Evolutionary conservation across 2,329 filamentous ascomycete genomes (phyloP).

Genomic region (Ophiostoma piceae): DNA sequence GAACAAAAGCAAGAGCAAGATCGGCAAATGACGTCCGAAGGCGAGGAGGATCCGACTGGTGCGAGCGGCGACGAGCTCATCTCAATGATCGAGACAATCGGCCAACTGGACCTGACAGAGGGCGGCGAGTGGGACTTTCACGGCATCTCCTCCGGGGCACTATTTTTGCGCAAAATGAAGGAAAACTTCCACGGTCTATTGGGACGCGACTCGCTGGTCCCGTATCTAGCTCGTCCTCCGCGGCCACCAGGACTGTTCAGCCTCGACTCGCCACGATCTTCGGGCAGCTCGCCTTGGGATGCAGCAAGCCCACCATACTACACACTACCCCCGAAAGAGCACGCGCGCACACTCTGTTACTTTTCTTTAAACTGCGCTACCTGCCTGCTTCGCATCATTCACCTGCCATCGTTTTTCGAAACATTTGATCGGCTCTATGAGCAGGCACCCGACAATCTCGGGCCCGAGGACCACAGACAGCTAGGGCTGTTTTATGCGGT

Average conservation of each 20-base stretch:
- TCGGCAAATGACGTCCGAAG: neutral
- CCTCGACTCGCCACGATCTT: slow-evolving; percentile 65
- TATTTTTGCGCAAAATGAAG: slow-evolving; percentile 81
- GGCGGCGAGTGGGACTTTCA: slow-evolving; percentile 92
- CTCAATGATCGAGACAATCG: slow-evolving; percentile 92
- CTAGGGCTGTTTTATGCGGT: slow-evolving; percentile 66
- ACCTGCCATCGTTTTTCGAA: slow-evolving; percentile 74
- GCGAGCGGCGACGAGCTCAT: slow-evolving; percentile 48
- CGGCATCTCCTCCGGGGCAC: slow-evolving; percentile 83
- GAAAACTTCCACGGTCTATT: slow-evolving; percentile 79
- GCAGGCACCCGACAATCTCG: slow-evolving; percentile 56
- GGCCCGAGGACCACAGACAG: slow-evolving; percentile 61
- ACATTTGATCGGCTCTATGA: slow-evolving; percentile 75
- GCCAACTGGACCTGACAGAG: slow-evolving; percentile 86
- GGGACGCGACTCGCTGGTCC: slow-evolving; percentile 55
- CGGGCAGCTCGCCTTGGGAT: slow-evolving; percentile 60
- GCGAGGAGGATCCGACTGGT: neutral
- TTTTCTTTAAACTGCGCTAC: slow-evolving; percentile 54
- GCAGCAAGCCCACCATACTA: slow-evolving; percentile 48
- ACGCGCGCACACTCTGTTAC: slow-evolving; percentile 49
- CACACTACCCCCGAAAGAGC: slow-evolving; percentile 63
- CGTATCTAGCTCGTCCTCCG: slow-evolving; percentile 52
- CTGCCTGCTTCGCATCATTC: slow-evolving; percentile 63
- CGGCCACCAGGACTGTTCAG: slow-evolving; percentile 47
- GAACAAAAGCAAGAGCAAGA: neutral